Evolutionary conservation across 1,284 basidiomycete genomes (phyloP).

Genomic region (Puccinia brachypodii): DNA sequence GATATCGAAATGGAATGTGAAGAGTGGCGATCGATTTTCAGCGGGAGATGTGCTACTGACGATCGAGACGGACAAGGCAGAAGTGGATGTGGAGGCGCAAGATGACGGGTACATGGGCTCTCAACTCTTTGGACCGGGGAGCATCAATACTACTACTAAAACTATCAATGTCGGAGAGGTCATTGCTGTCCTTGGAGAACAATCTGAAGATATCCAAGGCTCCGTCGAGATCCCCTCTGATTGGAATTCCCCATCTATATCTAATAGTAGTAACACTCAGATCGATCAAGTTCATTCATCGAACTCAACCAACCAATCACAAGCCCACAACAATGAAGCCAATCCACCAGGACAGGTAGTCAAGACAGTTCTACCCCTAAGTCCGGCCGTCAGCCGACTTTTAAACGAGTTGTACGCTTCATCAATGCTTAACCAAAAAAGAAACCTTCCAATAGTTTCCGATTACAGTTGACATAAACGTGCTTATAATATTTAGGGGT

Average conservation of each 20-base stretch:
- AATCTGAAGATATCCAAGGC: slow-evolving; percentile 58
- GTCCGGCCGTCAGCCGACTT: slow-evolving; percentile 42
- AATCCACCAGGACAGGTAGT: slow-evolving; percentile 1
- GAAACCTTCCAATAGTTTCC: slow-evolving; percentile 47
- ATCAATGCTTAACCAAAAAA: not conserved
- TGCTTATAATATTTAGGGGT: slow-evolving; percentile 53
- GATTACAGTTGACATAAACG: slow-evolving; percentile 57
- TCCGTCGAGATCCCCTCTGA: slow-evolving; percentile 54
- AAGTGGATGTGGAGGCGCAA: slow-evolving; percentile 60
- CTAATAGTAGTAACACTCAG: not conserved
- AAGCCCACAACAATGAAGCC: not conserved
- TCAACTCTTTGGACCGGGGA: slow-evolving; percentile 54
- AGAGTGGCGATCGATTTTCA: slow-evolving; percentile 52
- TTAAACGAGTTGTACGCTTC: slow-evolving; percentile 15
- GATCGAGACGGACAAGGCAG: slow-evolving; percentile 56
- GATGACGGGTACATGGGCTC: slow-evolving; percentile 60
- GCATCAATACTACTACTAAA: slow-evolving; percentile 54
- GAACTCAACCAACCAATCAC: not conserved
- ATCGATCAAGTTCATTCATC: not conserved
- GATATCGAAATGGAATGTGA: slow-evolving; percentile 51
- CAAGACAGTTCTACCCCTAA: slow-evolving; percentile 30
- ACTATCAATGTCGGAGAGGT: slow-evolving; percentile 57
- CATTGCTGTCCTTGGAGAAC: slow-evolving; percentile 59
- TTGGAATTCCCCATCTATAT: slow-evolving; percentile 4
- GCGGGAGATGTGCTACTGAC: slow-evolving; percentile 57